Evolutionary conservation across 73 alveolate species (phyloP).

Genomic region (Paramecium caudatum): DNA sequence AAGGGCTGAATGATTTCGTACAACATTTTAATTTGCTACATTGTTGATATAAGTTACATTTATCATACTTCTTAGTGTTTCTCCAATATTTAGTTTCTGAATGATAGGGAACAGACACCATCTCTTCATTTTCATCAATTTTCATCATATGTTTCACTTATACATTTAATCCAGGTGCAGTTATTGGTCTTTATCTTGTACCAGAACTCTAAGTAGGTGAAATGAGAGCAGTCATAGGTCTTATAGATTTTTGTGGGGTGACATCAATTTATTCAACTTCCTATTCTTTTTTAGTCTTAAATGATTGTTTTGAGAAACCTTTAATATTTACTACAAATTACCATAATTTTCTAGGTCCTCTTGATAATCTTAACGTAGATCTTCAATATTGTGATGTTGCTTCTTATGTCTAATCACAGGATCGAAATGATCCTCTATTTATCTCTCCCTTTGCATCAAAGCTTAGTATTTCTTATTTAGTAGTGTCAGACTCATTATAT

Average conservation of each 20-base stretch:
- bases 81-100: constrained; percentile 65
- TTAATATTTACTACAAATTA: neutral
- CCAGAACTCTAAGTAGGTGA: constrained; percentile 12
- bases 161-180: constrained; percentile 33
- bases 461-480: constrained; percentile 51
- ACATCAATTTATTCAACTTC: neutral
- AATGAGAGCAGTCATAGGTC: constrained; percentile 52
- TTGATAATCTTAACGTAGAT: constrained; percentile 60
- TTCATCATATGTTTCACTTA: constrained; percentile 37
- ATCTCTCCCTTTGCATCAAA: neutral
- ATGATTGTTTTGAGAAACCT: constrained; percentile 59
- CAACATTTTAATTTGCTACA: constrained; percentile 54
- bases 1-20: constrained; percentile 60
- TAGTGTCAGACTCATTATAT: too few species aligned
- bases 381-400: constrained; percentile 51
- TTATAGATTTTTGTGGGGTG: neutral
- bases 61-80: constrained; percentile 66
- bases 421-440: constrained; percentile 59
- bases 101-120: constrained; percentile 24
- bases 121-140: constrained; percentile 49
- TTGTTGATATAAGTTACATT: neutral
- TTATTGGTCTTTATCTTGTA: constrained; percentile 34
- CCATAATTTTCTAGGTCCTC: constrained; percentile 66
- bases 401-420: constrained; percentile 49
- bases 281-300: constrained; percentile 14